These are phyloP conservation scores for Rhodotorula sp. DNA, from an alignment of 1,284 basidiomycete species.

Conservation along the genomic window DNA sequence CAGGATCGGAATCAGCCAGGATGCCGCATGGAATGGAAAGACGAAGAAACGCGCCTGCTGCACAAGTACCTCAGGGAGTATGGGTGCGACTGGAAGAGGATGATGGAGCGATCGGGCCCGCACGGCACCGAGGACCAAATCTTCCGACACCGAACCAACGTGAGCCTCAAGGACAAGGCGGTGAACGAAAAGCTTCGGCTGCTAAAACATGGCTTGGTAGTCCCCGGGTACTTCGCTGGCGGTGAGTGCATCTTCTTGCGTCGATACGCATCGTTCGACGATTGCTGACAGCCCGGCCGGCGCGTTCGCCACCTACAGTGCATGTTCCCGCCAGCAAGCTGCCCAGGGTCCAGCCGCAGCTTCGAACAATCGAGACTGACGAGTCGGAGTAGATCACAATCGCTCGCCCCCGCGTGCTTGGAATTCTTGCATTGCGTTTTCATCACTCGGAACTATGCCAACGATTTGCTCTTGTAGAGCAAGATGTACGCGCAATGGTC, in stretches of 20 bases:
- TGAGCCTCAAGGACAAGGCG: conserved; percentile 32
- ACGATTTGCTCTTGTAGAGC: conserved; percentile 61
- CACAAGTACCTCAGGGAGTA: neutral
- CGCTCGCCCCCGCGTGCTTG: neutral
- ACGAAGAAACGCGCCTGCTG: conserved; percentile 5
- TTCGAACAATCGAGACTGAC: conserved; percentile 12
- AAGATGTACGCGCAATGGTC: conserved; percentile 82
- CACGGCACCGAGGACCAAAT: neutral
- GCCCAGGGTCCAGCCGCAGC: neutral
- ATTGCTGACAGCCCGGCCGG: neutral
- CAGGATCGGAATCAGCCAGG: neutral
- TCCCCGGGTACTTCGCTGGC: neutral
- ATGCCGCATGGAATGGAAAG: neutral
- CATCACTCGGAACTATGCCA: conserved; percentile 29
- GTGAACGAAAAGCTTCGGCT: conserved; percentile 8
- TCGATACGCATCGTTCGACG: neutral
- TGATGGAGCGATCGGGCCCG: conserved; percentile 16
- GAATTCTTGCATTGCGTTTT: neutral
- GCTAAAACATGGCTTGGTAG: neutral
- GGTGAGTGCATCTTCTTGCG: neutral
- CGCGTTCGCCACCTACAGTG: neutral
- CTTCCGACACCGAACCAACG: conserved; percentile 4
- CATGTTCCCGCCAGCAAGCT: neutral
- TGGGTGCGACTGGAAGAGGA: conserved; percentile 4
- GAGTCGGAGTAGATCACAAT: neutral